Percentiles rank a stretch among this genome's conserved stretches.
phyloP scores from a whole-genome alignment of 768 basidiomycete species.

The Boletus tomentosulus region DNA sequence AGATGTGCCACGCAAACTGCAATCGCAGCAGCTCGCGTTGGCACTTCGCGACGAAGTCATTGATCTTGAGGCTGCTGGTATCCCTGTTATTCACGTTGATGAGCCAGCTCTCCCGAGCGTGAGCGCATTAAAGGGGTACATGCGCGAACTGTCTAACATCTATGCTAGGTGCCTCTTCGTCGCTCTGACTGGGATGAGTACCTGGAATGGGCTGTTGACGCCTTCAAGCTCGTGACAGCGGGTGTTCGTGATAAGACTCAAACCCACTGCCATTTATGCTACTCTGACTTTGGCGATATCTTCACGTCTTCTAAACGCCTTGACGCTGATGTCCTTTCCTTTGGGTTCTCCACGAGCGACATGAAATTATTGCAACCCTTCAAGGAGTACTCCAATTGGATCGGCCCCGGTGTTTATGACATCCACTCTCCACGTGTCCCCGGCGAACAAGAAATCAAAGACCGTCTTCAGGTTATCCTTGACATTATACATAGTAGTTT shows the following conservation, averaged over 20 bases:
- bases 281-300: constrained; percentile 98
- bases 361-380: constrained; percentile 96
- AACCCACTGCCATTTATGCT: constrained; percentile 99
- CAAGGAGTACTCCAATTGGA: constrained; percentile 92
- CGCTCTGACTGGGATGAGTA: constrained; percentile 95
- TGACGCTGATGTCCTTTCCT: constrained; percentile 98
- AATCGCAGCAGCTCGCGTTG: constrained; percentile 97
- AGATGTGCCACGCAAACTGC: constrained; percentile 92
- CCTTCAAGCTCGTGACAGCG: constrained; percentile 95
- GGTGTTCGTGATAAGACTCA: constrained; percentile 93
- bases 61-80: constrained; percentile 95
- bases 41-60: constrained; percentile 97
- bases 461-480: constrained; percentile 83
- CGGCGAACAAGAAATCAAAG: constrained; percentile 86
- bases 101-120: constrained; percentile 99
- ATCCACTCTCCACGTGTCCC: constrained; percentile 99
- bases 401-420: constrained; percentile 97
- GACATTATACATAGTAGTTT: constrained; percentile 74
- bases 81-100: constrained; percentile 98
- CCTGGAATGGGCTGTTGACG: constrained; percentile 97
- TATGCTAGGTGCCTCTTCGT: constrained; percentile 81
- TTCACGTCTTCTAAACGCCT: constrained; percentile 96
- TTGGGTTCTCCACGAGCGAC: constrained; percentile 97
- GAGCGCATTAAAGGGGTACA: constrained; percentile 29
- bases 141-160: background rate